These are phyloP conservation scores for Aspergillus latus DNA, from an alignment of 2,329 filamentous ascomycete genomes.

Conservation along the genomic window DNA sequence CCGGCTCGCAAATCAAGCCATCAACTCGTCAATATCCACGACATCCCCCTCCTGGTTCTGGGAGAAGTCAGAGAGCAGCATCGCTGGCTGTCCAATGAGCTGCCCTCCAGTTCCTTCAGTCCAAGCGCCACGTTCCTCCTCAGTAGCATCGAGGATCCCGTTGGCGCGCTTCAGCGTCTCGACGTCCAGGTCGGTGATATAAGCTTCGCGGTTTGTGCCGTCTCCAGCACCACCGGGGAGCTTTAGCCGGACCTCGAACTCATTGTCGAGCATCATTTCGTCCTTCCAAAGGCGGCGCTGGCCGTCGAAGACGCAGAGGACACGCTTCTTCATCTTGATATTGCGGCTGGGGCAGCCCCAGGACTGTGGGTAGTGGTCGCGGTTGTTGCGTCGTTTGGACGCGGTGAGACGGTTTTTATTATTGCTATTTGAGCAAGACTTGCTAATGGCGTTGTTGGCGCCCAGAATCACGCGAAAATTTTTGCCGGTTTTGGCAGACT, in stretches of 20 bases:
- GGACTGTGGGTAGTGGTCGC: slow-evolving; percentile 86
- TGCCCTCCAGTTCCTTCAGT: slow-evolving; percentile 41
- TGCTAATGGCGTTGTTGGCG: slow-evolving; percentile 46
- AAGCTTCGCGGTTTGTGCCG: slow-evolving; percentile 77
- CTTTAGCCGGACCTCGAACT: slow-evolving; percentile 87
- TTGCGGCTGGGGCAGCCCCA: slow-evolving; percentile 92
- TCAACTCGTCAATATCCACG: slow-evolving; percentile 36
- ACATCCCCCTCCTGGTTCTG: slow-evolving; percentile 31
- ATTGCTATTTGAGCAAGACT: slow-evolving; percentile 54
- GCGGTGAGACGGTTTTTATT: slow-evolving; percentile 65
- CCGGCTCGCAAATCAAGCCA: slow-evolving; percentile 24
- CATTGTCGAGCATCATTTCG: slow-evolving; percentile 96
- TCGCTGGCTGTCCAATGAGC: slow-evolving; percentile 37
- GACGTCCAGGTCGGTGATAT: slow-evolving; percentile 90
- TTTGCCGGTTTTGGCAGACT: slow-evolving; percentile 51
- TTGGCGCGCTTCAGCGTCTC: slow-evolving; percentile 86
- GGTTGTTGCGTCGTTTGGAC: slow-evolving; percentile 75
- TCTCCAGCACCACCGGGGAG: slow-evolving; percentile 73
- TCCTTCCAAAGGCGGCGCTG: slow-evolving; percentile 88
- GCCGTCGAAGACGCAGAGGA: slow-evolving; percentile 90
- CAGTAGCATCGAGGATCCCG: slow-evolving; percentile 74
- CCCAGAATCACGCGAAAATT: slow-evolving; percentile 53
- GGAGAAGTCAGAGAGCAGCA: slow-evolving; percentile 31
- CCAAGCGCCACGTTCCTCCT: slow-evolving; percentile 87
- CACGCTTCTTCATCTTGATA: slow-evolving; percentile 98